Evolutionary conservation across 2,329 filamentous ascomycete species (phyloP).

Genomic region (Pyrenophora teres): DNA sequence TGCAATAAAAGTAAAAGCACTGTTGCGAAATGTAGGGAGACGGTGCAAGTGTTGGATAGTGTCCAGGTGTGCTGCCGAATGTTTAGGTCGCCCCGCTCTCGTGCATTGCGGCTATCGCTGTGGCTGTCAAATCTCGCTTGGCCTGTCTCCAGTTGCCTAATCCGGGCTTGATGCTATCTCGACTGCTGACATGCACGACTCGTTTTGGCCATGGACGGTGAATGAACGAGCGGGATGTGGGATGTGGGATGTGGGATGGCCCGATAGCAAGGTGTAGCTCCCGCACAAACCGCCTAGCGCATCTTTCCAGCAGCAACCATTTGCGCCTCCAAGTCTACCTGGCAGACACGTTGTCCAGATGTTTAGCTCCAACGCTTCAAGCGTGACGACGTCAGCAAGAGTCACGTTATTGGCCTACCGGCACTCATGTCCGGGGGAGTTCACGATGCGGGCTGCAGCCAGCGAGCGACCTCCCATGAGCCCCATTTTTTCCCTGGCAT

Average conservation of each 20-base stretch:
- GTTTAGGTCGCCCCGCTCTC: constrained; percentile 9
- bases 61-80: background rate
- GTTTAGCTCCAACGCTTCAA: background rate
- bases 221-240: constrained; percentile 1
- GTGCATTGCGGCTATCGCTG: constrained; percentile 8
- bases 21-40: no score
- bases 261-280: constrained; percentile 2
- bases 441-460: constrained; percentile 1
- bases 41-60: no score
- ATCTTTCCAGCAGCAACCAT: no score
- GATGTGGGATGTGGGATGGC: constrained; percentile 7
- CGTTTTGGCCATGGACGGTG: background rate
- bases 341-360: background rate
- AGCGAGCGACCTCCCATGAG: background rate
- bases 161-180: background rate
- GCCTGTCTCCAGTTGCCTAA: background rate
- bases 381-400: constrained; percentile 2
- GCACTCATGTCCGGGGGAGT: constrained; percentile 1
- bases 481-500: background rate
- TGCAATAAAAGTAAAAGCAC: background rate
- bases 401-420: constrained; percentile 2
- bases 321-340: background rate
- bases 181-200: background rate
- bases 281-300: constrained; percentile 1
- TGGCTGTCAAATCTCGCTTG: constrained; percentile 8